Base-by-base conservation (phyloP, 2,329 filamentous ascomycete genomes). In the Fusarium anguioides region DNA sequence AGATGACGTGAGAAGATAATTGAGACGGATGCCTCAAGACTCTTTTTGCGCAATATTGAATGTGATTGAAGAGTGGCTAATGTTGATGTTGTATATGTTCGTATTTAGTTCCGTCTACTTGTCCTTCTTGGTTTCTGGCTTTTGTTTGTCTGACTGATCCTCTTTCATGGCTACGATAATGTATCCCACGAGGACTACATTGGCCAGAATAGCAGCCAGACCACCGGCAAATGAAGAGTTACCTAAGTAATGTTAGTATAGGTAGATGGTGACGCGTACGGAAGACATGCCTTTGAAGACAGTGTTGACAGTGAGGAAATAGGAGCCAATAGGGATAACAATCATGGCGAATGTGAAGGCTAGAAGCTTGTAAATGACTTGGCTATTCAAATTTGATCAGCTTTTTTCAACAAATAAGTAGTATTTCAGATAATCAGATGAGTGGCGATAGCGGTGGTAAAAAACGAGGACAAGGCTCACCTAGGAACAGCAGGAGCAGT, bases 341-440 rank as follows among this genome's bases (percentile, higher is more conserved):
- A 97, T 86, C 95, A 99, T 98, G 75, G 94, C 94, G 36, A 94
- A 82, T 1, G 94, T 97, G 81, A 97, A 98, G 66, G 87, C 89
- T 17, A 98, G 85, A 20, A 99, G 88, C 81, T 98, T 99, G 75
- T 90, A 81, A 68, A 99, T 96, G 69, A 98, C 94, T 75, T 91
- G 84, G 57, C 93, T 93, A 54, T 60, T 12, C 33, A 17, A 21
- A 21, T 29, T 26, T 54, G 33, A 42, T 66, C 6, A 67, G 58
- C 42, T 29, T 47, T 31, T 11, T 31, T 40, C 36, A 29, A 50
- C 39, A 23, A 20, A 18, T 21, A 29, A 20, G 17, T 11, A 36
- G 35, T 33, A n/a, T 24, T 17, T n/a, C 21, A 46, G 10, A 39
- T 35, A 48, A 51, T 24, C 48, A 24, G 31, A 37, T 46, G 39